A percentile compares a stretch with the other conserved stretches of the same genome.
These are phyloP conservation scores for Nannochloropsis salina DNA, from an alignment of 108 stramenopile species.

Conservation along the genomic window DNA sequence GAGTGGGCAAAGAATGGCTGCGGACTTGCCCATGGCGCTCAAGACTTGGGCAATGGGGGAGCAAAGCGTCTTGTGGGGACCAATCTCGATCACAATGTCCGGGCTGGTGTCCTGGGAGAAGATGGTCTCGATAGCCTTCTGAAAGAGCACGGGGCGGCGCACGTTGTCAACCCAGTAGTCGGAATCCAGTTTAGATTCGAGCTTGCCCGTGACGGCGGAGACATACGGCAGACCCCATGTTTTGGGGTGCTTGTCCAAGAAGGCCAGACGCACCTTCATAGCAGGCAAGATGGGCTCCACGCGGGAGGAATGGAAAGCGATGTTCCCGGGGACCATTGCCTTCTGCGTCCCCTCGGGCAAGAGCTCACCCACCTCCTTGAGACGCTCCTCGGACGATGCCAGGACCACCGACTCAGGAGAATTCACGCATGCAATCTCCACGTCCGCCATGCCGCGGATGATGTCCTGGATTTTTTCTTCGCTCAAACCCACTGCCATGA, in stretches of 20 bases:
- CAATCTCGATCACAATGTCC: background rate
- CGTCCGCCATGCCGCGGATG: background rate
- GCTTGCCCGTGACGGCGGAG: background rate
- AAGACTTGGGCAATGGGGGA: slow-evolving; percentile 5
- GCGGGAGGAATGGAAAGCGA: slow-evolving; percentile 19
- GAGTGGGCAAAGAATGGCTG: background rate
- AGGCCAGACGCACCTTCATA: background rate
- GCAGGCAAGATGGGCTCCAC: background rate
- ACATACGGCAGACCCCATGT: background rate
- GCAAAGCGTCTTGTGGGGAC: slow-evolving; percentile 4
- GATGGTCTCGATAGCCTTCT: slow-evolving; percentile 15
- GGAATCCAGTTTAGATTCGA: slow-evolving; percentile 6
- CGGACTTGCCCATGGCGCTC: slow-evolving; percentile 5
- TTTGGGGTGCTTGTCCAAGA: background rate
- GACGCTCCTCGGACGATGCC: background rate
- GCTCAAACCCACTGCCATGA: slow-evolving; percentile 12
- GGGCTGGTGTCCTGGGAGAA: slow-evolving; percentile 6
- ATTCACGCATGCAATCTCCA: slow-evolving; percentile 29
- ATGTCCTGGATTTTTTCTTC: slow-evolving; percentile 2
- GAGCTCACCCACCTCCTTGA: background rate
- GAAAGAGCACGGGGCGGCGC: slow-evolving; percentile 1
- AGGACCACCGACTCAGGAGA: slow-evolving; percentile 21
- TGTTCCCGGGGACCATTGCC: slow-evolving; percentile 9
- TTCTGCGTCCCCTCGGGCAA: background rate
- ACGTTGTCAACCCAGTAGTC: background rate